Evolutionary conservation across 768 basidiomycete genomes (phyloP).

Genomic region (Lenzites betulinus): DNA sequence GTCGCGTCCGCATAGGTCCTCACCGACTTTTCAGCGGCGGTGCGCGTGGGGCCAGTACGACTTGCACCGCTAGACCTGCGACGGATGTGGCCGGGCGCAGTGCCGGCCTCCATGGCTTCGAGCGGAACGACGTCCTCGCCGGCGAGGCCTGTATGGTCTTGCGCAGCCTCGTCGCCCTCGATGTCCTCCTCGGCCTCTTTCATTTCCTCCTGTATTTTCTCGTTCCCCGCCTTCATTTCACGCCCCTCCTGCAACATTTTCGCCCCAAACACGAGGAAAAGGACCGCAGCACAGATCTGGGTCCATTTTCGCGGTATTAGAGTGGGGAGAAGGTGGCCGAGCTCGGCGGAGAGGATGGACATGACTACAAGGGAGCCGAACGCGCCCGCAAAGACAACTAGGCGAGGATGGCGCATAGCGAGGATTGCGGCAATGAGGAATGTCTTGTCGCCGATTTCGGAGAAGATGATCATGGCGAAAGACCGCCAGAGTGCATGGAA

Average conservation of each 20-base stretch:
- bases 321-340: conserved; percentile 87
- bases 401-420: conserved; percentile 89
- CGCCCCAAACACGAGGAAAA: conserved; percentile 89
- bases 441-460: conserved; percentile 96
- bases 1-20: conserved; percentile 56
- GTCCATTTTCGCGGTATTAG: conserved; percentile 71
- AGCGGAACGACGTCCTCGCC: conserved; percentile 55
- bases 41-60: conserved; percentile 19
- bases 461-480: conserved; percentile 94
- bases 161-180: conserved; percentile 68
- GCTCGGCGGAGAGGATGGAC: conserved; percentile 91
- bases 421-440: conserved; percentile 86
- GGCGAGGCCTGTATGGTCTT: conserved; percentile 42
- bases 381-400: conserved; percentile 86
- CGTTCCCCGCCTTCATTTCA: conserved; percentile 74
- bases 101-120: conserved; percentile 76
- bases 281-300: conserved; percentile 60
- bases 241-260: conserved; percentile 84
- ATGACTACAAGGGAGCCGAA: conserved; percentile 87
- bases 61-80: conserved; percentile 16
- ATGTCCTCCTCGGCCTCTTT: conserved; percentile 96
- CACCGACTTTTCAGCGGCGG: too few relatives aligned
- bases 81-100: conserved; percentile 22
- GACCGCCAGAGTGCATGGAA: conserved; percentile 73
- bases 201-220: conserved; percentile 93